A percentile compares a stretch with the other conserved stretches of the same genome.
Conservation (phyloP, 2,329 filamentous ascomycete species). For the Gyromitra esculenta region DNA sequence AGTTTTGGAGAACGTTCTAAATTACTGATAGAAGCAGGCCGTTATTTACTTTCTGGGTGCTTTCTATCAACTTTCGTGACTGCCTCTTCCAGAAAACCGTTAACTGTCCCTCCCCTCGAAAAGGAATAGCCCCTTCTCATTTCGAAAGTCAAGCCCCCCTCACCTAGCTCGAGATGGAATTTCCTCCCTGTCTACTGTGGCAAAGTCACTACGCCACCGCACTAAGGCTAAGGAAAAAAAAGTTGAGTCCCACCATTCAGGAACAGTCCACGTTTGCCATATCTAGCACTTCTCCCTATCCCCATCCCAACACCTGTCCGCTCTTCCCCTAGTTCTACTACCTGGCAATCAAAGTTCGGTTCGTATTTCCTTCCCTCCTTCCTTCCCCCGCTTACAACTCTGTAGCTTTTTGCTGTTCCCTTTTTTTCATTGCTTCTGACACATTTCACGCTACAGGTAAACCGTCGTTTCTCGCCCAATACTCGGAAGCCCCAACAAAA, state of each 20-base stretch:
- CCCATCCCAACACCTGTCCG: slow-evolving; percentile 2
- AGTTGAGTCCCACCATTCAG: slow-evolving; percentile 34
- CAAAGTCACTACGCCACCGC: slow-evolving; percentile 39
- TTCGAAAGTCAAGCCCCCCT: background rate
- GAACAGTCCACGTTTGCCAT: slow-evolving; percentile 36
- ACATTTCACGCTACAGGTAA: background rate
- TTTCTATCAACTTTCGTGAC: slow-evolving; percentile 5
- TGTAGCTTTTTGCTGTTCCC: slow-evolving; percentile 12
- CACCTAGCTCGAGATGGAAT: background rate
- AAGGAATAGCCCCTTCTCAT: background rate
- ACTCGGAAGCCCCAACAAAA: slow-evolving; percentile 2
- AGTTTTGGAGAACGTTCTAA: slow-evolving; percentile 3
- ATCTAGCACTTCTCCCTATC: slow-evolving; percentile 3
- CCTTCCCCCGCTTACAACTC: background rate
- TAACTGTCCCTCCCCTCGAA: slow-evolving; percentile 4
- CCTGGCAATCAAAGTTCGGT: slow-evolving; percentile 19
- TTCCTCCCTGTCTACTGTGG: background rate
- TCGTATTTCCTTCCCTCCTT: background rate
- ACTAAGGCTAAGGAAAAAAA: slow-evolving; percentile 20
- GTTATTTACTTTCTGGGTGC: slow-evolving; percentile 3
- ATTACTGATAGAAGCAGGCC: background rate
- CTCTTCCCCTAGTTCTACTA: background rate
- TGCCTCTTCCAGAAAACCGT: slow-evolving; percentile 29
- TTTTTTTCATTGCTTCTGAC: slow-evolving; percentile 2
- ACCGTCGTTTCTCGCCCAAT: slow-evolving; percentile 2